Conservation (phyloP, 1,284 basidiomycete species). For the Jaminaea rosea region DNA sequence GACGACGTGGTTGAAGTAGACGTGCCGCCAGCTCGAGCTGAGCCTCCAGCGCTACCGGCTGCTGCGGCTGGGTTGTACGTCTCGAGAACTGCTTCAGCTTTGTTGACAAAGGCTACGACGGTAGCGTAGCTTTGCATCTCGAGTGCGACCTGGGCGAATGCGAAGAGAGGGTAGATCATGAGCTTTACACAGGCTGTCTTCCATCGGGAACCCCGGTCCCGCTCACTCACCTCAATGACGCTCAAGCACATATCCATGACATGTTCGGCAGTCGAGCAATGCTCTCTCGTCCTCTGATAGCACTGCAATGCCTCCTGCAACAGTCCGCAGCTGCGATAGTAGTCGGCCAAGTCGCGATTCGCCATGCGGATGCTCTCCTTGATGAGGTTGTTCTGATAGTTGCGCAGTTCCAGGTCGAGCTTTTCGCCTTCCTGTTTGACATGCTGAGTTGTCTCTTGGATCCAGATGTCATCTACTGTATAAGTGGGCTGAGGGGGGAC, state of each 20-base stretch:
- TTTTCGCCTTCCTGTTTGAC: slow-evolving; percentile 62
- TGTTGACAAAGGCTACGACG: slow-evolving; percentile 75
- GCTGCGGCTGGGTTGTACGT: slow-evolving; percentile 49
- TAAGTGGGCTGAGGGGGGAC: slow-evolving; percentile 12
- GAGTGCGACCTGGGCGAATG: slow-evolving; percentile 57
- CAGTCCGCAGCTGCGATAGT: slow-evolving; percentile 64
- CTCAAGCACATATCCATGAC: slow-evolving; percentile 62
- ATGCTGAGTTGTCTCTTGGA: slow-evolving; percentile 56
- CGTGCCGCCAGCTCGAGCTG: slow-evolving; percentile 24
- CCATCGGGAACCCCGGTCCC: background rate
- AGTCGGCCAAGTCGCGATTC: slow-evolving; percentile 70
- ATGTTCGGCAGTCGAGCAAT: slow-evolving; percentile 71
- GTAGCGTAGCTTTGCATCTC: slow-evolving; percentile 73
- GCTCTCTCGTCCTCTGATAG: slow-evolving; percentile 74
- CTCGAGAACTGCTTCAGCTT: slow-evolving; percentile 77
- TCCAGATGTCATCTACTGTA: slow-evolving; percentile 54
- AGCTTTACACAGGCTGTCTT: background rate
- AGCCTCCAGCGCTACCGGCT: slow-evolving; percentile 12
- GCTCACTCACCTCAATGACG: slow-evolving; percentile 24
- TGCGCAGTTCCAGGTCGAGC: slow-evolving; percentile 78
- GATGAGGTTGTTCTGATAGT: slow-evolving; percentile 80
- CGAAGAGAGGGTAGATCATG: background rate
- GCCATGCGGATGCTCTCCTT: slow-evolving; percentile 91
- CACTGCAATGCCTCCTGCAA: slow-evolving; percentile 62
- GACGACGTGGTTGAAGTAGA: slow-evolving; percentile 47